Evolutionary conservation across 1,284 basidiomycete species (phyloP).

Genomic region (Cerrena zonata): DNA sequence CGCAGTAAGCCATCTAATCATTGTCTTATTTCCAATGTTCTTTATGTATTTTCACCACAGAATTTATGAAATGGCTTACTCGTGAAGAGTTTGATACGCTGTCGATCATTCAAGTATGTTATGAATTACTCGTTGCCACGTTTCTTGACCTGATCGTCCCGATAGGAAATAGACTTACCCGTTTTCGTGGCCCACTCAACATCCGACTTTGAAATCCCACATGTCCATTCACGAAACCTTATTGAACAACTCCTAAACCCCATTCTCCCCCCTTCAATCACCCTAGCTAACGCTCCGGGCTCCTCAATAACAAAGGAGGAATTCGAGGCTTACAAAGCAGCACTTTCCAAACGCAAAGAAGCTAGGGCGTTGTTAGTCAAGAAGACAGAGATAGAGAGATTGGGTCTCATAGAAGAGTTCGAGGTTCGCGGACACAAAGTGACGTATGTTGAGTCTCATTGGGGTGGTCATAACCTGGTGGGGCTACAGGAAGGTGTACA

Average conservation of each 20-base stretch:
- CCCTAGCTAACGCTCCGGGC: constrained; percentile 30
- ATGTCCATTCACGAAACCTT: constrained; percentile 67
- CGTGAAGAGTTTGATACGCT: constrained; percentile 65
- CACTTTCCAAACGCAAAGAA: constrained; percentile 20
- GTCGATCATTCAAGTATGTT: constrained; percentile 49
- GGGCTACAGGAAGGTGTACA: constrained; percentile 68
- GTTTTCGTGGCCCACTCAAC: constrained; percentile 77
- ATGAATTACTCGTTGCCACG: constrained; percentile 4
- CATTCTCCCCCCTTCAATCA: constrained; percentile 46
- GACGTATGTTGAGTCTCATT: constrained; percentile 54
- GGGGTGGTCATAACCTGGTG: constrained; percentile 62
- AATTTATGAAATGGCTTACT: constrained; percentile 51
- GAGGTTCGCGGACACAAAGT: constrained; percentile 42
- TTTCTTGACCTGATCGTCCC: constrained; percentile 6
- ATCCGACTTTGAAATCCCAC: constrained; percentile 78
- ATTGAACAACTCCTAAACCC: constrained; percentile 67
- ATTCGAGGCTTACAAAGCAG: constrained; percentile 19
- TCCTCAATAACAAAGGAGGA: constrained; percentile 16
- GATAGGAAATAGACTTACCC: constrained; percentile 40
- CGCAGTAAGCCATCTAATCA: constrained; percentile 62
- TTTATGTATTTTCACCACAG: constrained; percentile 33
- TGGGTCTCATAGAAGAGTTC: constrained; percentile 58
- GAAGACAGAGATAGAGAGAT: constrained; percentile 43
- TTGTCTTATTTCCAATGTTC: neutral
- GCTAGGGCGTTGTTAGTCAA: constrained; percentile 42